phyloP scores from a whole-genome alignment of 176 grass and related monocot species.

The Musa schizocarpa region DNA sequence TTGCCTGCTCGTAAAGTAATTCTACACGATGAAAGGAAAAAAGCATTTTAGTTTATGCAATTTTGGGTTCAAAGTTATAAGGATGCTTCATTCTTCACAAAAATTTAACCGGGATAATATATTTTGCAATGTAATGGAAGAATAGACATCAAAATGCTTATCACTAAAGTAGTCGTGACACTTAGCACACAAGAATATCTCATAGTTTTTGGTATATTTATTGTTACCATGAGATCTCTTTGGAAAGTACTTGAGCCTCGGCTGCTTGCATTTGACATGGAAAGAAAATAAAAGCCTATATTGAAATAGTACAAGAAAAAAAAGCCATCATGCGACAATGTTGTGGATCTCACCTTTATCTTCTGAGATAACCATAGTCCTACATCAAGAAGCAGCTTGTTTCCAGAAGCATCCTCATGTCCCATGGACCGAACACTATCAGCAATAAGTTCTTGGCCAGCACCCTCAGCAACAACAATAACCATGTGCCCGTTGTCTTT shows the following conservation, averaged over 20 bases:
- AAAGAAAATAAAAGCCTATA: not conserved
- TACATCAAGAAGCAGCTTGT: slow-evolving; percentile 15
- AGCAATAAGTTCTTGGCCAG: slow-evolving; percentile 12
- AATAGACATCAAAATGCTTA: no score
- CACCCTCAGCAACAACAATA: slow-evolving; percentile 17
- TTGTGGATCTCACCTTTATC: not conserved
- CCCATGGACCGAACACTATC: slow-evolving; percentile 1
- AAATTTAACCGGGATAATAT: not conserved
- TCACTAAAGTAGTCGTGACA: no score
- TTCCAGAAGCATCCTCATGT: slow-evolving; percentile 12
- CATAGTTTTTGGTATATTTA: no score
- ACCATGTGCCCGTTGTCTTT: slow-evolving; percentile 19
- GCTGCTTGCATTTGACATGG: no score
- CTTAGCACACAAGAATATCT: no score
- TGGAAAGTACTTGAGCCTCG: no score
- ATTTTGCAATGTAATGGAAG: not conserved
- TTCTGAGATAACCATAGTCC: slow-evolving; percentile 16
- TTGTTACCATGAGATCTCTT: no score
- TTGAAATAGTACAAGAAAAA: not conserved
- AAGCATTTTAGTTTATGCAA: not conserved
- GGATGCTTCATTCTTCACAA: not conserved
- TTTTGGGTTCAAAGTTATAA: not conserved
- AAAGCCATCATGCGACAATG: not conserved
- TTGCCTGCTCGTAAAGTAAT: slow-evolving; percentile 9
- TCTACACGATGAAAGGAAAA: not conserved